Evolutionary conservation across 2,329 filamentous ascomycete genomes (phyloP).

Genomic region (Pyrenophora seminiperda): DNA sequence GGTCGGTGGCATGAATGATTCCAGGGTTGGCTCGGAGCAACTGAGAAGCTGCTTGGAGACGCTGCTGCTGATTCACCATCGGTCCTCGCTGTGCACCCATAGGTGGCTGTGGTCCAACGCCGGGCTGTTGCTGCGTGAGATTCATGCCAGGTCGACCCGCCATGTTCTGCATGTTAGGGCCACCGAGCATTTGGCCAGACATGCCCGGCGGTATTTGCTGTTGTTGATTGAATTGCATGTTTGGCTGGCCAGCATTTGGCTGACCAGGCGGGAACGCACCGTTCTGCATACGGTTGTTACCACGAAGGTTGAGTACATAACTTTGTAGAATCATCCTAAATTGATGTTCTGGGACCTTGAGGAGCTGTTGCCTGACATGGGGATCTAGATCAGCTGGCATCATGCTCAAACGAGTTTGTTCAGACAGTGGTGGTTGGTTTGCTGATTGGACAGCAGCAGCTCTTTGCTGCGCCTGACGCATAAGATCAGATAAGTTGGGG

Average conservation of each 20-base stretch:
- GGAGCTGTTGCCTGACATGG: conserved; percentile 38
- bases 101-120: conserved; percentile 29
- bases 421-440: conserved; percentile 36
- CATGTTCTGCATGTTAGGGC: conserved; percentile 35
- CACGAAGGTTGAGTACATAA: conserved; percentile 30
- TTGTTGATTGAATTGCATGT: conserved; percentile 40
- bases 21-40: conserved; percentile 43
- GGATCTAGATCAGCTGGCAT: conserved; percentile 40
- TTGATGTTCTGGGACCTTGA: conserved; percentile 43
- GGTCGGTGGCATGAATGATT: conserved; percentile 41
- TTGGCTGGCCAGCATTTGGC: conserved; percentile 29
- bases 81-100: conserved; percentile 34
- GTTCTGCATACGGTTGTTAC: conserved; percentile 32
- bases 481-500: conserved; percentile 36
- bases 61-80: conserved; percentile 33
- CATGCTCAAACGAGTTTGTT: conserved; percentile 40
- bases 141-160: conserved; percentile 31
- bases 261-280: conserved; percentile 28
- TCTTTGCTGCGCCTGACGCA: conserved; percentile 46
- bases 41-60: conserved; percentile 31
- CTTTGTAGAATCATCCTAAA: conserved; percentile 38
- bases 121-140: conserved; percentile 36
- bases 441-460: conserved; percentile 35
- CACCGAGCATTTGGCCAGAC: conserved; percentile 37
- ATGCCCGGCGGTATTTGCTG: conserved; percentile 28